Evolutionary conservation across 257 asterid genomes (phyloP), one percentile per base, ranked within the genome.

Genomic region (Nicotiana tabacum): DNA sequence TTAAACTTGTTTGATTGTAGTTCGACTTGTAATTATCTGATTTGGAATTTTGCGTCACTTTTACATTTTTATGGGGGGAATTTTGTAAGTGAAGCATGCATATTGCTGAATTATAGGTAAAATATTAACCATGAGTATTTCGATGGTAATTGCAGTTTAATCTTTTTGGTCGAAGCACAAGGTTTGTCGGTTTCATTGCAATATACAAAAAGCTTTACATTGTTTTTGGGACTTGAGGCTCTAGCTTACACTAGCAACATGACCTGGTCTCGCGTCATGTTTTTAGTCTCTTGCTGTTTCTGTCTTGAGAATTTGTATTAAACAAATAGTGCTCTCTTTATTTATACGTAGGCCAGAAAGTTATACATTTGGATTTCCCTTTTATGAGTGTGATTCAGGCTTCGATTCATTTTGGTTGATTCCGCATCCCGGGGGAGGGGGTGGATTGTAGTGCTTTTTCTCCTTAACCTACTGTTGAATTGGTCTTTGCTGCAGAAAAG

Each of bases 401-500:
- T 48, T 46, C 2, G 43, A 13, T 74, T 27, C 62, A 74, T 48
- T 74, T 74, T 48, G 80, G 80, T 48, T 74, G 80, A 74, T 48
- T 74, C 64, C 15, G 8, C 27, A 2, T 0, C 43, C 27, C 16
- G 15, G 80, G 79, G 61, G 13, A n/a, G 7, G 33, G 78, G 35
- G 12, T 12, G 6, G 62, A 76, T 51, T 76, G 10, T 51, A 29
- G 10, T 16, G 16, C 8, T 8, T 15, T 15, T 27, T 8, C 29
- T 51, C 29, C 46, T 76, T 29, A 29, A 74, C 80, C 35, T 48
- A 27, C 64, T 24, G 43, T 48, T 76, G 27, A 51, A 48, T 51
- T 74, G 80, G 37, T 51, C 62, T 48, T 74, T 51, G 2, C 64
- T 76, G 80, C 80, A 76, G 80, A 29, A 76, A 76, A 53, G 46